These are phyloP conservation scores for Pythium aphanidermatum DNA, from an alignment of 352 stramenopile species.

Conservation along the genomic window DNA sequence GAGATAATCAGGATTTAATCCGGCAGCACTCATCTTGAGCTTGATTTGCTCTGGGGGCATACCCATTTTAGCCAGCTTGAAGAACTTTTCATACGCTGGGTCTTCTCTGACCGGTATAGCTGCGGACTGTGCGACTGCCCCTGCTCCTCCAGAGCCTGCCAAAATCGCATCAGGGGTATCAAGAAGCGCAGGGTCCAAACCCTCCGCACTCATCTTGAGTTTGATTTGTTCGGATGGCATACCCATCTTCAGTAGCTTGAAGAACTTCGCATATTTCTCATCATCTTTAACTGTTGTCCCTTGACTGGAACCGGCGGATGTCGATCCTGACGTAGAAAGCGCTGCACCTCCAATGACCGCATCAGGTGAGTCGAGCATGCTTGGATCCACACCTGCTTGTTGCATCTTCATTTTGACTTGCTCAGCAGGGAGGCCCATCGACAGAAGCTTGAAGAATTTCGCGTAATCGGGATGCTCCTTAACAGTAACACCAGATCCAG, in stretches of 20 bases:
- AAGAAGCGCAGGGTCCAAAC: slow-evolving; percentile 86
- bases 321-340: background rate
- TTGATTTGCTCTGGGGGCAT: slow-evolving; percentile 90
- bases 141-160: slow-evolving; percentile 31
- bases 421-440: slow-evolving; percentile 71
- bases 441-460: slow-evolving; percentile 83
- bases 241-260: slow-evolving; percentile 95
- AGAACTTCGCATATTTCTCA: slow-evolving; percentile 91
- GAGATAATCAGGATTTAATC: slow-evolving; percentile 54
- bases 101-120: slow-evolving; percentile 89
- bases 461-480: slow-evolving; percentile 70
- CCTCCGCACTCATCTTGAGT: slow-evolving; percentile 92
- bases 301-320: slow-evolving; percentile 5
- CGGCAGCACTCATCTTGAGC: slow-evolving; percentile 86
- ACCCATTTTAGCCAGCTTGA: slow-evolving; percentile 92
- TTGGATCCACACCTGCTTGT: slow-evolving; percentile 55
- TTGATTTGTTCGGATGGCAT: slow-evolving; percentile 93
- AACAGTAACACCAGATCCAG: slow-evolving; percentile 28
- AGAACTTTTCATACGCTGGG: slow-evolving; percentile 92
- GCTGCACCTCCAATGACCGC: slow-evolving; percentile 38
- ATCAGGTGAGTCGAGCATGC: slow-evolving; percentile 63
- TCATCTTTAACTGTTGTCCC: slow-evolving; percentile 58
- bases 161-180: slow-evolving; percentile 86
- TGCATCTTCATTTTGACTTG: slow-evolving; percentile 88
- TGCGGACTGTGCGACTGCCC: slow-evolving; percentile 1